These are phyloP conservation scores for Metschnikowia anglica DNA, from an alignment of 805 yeast genomes.

Conservation along the genomic window DNA sequence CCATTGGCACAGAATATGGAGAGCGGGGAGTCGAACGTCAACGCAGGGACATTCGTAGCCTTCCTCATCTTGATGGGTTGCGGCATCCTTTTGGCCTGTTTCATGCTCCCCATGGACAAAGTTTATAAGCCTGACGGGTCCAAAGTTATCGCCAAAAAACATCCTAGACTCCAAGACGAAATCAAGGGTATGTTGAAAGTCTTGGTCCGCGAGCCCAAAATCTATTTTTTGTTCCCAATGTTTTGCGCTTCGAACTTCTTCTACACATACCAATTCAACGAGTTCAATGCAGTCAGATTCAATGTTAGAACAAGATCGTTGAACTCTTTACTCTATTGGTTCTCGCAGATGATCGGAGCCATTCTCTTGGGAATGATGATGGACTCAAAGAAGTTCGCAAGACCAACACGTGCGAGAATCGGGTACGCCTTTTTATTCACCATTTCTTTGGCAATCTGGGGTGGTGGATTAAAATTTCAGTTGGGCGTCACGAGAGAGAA, in stretches of 20 bases:
- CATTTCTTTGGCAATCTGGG: slow-evolving; percentile 52
- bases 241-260: slow-evolving; percentile 66
- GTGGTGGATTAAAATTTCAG: slow-evolving; percentile 56
- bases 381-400: slow-evolving; percentile 42
- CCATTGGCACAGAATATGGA: slow-evolving; percentile 56
- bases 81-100: slow-evolving; percentile 46
- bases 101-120: slow-evolving; percentile 48
- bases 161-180: slow-evolving; percentile 49
- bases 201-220: slow-evolving; percentile 43
- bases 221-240: slow-evolving; percentile 56
- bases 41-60: slow-evolving; percentile 53
- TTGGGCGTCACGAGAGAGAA: slow-evolving; percentile 39
- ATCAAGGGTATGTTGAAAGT: slow-evolving; percentile 39
- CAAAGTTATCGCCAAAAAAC: slow-evolving; percentile 43
- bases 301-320: slow-evolving; percentile 60
- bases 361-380: slow-evolving; percentile 46
- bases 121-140: slow-evolving; percentile 53
- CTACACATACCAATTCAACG: slow-evolving; percentile 64
- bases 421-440: slow-evolving; percentile 44
- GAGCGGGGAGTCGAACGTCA: slow-evolving; percentile 31
- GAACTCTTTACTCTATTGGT: slow-evolving; percentile 61
- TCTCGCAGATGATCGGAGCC: slow-evolving; percentile 60
- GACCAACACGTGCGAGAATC: slow-evolving; percentile 47
- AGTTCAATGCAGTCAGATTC: slow-evolving; percentile 54
- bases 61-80: slow-evolving; percentile 50